phyloP scores from a whole-genome alignment of 2,329 filamentous ascomycete species.

The Thielaviopsis punctulata region DNA sequence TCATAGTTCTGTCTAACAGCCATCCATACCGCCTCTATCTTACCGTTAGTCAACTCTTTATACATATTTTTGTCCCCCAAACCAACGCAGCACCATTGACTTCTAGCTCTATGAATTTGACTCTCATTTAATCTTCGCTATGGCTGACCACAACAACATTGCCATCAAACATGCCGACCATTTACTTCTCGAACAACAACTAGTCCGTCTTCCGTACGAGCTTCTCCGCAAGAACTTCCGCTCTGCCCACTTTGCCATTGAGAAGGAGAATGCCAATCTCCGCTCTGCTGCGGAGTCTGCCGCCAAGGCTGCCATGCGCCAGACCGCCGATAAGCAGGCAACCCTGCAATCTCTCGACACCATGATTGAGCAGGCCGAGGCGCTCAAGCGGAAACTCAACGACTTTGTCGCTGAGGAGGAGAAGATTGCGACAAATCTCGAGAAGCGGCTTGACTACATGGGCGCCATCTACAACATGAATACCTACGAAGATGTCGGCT shows the following conservation, averaged over 20 bases:
- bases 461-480: conserved; percentile 65
- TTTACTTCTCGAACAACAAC: conserved; percentile 74
- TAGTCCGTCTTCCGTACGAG: conserved; percentile 83
- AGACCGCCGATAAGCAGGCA: conserved; percentile 44
- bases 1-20: too few relatives aligned
- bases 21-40: too few relatives aligned
- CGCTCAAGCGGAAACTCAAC: conserved; percentile 73
- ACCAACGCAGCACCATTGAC: too few relatives aligned
- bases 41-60: too few relatives aligned
- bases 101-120: too few relatives aligned
- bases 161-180: conserved; percentile 61
- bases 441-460: conserved; percentile 63
- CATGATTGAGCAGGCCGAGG: conserved; percentile 73
- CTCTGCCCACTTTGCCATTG: conserved; percentile 58
- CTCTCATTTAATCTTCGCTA: too few relatives aligned
- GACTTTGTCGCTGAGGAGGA: conserved; percentile 64
- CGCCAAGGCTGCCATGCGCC: conserved; percentile 49
- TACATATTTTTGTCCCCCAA: too few relatives aligned
- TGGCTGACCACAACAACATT: conserved; percentile 44
- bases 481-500: conserved; percentile 76
- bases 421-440: conserved; percentile 55
- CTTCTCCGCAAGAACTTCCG: conserved; percentile 91
- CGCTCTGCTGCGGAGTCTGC: conserved; percentile 44
- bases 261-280: conserved; percentile 49
- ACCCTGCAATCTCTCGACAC: conserved; percentile 67